Base-by-base conservation (phyloP, 257 asterid genomes). In the Capsicum chinense region DNA sequence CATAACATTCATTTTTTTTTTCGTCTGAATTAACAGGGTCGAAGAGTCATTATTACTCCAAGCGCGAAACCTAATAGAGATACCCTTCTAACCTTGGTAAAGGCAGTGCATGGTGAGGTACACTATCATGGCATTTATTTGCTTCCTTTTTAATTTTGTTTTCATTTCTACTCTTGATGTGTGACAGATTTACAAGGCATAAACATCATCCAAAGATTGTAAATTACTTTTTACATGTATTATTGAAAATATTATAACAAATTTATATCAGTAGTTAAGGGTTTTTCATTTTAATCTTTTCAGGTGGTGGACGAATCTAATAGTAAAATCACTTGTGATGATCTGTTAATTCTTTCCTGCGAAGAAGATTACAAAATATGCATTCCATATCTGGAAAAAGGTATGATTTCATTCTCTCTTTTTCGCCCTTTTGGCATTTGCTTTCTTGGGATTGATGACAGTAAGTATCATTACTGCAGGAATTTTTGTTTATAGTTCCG, bases 91-190 rank as follows among this genome's bases (percentile, higher is more conserved):
- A 85, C 88, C 88, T 90, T 94, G 91, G 92, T 91, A 87, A 88
- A 85, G 88, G 93, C 93, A 54, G 95, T 88, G 90, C 91, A 88
- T 47, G 97, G 95, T 81, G 85, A 93, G 98, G 98, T 95, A 87
- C 79, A 70, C 83, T 33, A 21, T 69, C 63, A n/a, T 14, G 64
- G 1, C 81, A 78, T 54, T 78, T 26, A 54, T 54, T 54, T 78
- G 48, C 26, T 39, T 39, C 64, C 2, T 54, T 78, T 78, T 78
- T 54, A 0, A 76, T 4, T 26, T 39, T 14, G 48, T 54, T 78
- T 78, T 13, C 7, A 48, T 78, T 54, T 26, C 64, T 4, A 33
- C 15, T 26, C 62, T 54, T 78, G 48, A 78, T 1, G 21, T 33
- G 15, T 78, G 63, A 26, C 50, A 26, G 21, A 26, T 76, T 64